These are phyloP conservation scores for Lignosus rhinocerotis DNA, from an alignment of 1,284 basidiomycete genomes.

Conservation along the genomic window DNA sequence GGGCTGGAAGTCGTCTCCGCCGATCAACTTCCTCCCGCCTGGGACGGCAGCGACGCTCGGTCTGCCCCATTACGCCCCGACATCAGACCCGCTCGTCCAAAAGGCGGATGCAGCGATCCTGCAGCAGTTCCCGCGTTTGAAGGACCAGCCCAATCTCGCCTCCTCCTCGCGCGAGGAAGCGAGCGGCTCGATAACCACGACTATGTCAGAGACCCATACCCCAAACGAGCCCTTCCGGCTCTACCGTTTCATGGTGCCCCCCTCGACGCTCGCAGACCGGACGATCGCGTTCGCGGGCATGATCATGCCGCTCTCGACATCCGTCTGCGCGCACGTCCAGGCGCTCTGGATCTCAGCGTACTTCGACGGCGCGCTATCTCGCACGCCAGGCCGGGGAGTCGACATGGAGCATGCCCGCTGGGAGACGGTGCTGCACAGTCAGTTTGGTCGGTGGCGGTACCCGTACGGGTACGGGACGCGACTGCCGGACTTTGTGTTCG, in stretches of 20 bases:
- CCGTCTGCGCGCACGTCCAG: not conserved
- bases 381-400: not conserved
- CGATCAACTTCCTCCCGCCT: slow-evolving; percentile 1
- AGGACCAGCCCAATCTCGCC: not conserved
- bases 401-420: not conserved
- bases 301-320: not conserved
- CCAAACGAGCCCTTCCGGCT: not conserved
- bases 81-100: not conserved
- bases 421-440: not conserved
- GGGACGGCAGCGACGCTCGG: not conserved
- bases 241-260: slow-evolving; percentile 3
- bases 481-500: slow-evolving; percentile 1
- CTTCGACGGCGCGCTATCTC: not conserved
- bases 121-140: not conserved
- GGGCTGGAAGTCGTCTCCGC: not conserved
- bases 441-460: not conserved
- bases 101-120: not conserved
- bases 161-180: not conserved
- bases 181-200: not conserved
- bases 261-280: not conserved
- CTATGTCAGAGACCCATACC: too few relatives aligned
- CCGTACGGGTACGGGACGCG: slow-evolving; percentile 1
- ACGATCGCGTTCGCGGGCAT: slow-evolving; percentile 2
- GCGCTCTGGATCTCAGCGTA: slow-evolving; percentile 1
- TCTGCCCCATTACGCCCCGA: not conserved